Conservation (phyloP, 2,329 filamentous ascomycete species). For the Metarhizium sp. region DNA sequence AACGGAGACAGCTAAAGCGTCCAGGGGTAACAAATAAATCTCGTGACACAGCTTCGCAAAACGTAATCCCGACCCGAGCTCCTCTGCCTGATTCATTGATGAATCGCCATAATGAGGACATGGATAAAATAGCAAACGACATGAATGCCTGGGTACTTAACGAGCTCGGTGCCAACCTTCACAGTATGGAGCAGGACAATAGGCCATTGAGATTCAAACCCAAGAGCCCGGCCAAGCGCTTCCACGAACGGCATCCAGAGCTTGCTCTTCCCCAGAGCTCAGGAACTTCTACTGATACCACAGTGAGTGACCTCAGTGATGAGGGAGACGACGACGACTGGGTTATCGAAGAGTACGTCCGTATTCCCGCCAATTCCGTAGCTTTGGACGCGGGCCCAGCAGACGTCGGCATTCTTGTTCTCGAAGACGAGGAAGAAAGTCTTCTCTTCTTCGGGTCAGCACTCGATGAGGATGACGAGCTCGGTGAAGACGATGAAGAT, state of each 20-base stretch:
- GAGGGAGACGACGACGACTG: constrained; percentile 47
- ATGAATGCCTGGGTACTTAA: constrained; percentile 51
- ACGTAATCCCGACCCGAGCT: constrained; percentile 12
- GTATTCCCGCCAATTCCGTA: constrained; percentile 44
- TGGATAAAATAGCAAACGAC: constrained; percentile 40
- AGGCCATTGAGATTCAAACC: constrained; percentile 40
- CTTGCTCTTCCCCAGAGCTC: not conserved
- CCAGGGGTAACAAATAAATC: constrained; percentile 20
- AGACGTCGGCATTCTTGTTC: constrained; percentile 46
- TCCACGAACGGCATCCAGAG: constrained; percentile 45
- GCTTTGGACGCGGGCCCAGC: constrained; percentile 35
- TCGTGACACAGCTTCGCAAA: constrained; percentile 8
- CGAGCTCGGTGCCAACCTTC: constrained; percentile 45
- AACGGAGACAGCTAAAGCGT: constrained; percentile 22
- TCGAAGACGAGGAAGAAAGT: constrained; percentile 48
- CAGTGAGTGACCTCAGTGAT: constrained; percentile 30
- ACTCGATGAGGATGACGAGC: constrained; percentile 52
- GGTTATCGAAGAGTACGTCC: constrained; percentile 55
- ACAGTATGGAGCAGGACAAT: constrained; percentile 34
- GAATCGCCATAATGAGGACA: constrained; percentile 29
- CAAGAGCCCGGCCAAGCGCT: constrained; percentile 45
- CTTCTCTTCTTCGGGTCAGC: constrained; percentile 52
- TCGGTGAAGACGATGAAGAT: constrained; percentile 51
- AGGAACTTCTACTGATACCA: constrained; percentile 16
- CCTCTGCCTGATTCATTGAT: constrained; percentile 24